phyloP scores from a whole-genome alignment of 805 yeast genomes.

The Suhomyces prunicola region DNA sequence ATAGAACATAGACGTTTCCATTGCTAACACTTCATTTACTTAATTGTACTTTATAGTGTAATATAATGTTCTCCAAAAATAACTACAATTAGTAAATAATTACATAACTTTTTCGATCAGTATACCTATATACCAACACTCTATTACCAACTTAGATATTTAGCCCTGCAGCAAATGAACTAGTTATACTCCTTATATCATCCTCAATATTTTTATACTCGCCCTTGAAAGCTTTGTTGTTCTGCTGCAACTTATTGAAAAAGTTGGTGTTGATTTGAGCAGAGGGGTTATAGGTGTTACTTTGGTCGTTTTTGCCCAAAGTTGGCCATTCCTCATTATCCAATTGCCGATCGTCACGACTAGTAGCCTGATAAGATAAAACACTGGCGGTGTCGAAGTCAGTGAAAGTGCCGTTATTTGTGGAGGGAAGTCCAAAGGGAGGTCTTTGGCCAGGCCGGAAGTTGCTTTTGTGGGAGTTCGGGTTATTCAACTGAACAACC shows the following conservation, averaged over 20 bases:
- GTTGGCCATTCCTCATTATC: constrained; percentile 25
- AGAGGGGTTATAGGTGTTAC: constrained; percentile 9
- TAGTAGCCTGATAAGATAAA: constrained; percentile 15
- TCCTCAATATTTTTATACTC: constrained; percentile 22
- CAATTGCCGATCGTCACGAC: neutral
- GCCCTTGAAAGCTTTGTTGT: constrained; percentile 12
- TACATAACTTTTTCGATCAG: neutral
- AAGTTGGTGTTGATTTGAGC: constrained; percentile 28
- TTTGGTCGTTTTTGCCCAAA: constrained; percentile 13
- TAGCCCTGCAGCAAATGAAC: constrained; percentile 38
- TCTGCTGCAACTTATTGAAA: constrained; percentile 26
- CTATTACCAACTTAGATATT: constrained; percentile 11
- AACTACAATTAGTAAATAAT: neutral
- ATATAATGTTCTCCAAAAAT: neutral
- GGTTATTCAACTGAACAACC: constrained; percentile 46
- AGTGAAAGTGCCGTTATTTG: constrained; percentile 7
- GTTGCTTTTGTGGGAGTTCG: neutral
- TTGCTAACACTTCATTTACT: neutral
- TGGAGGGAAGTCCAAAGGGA: constrained; percentile 12
- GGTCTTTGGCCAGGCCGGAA: neutral
- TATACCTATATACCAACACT: neutral
- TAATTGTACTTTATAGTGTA: neutral
- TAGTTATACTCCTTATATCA: constrained; percentile 35
- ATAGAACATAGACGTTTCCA: neutral
- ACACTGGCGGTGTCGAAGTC: constrained; percentile 30